Evolutionary conservation across 202 grass and related monocot genomes (phyloP), one percentile per base, ranked within the genome.

Genomic region (Elaeis oleifera): DNA sequence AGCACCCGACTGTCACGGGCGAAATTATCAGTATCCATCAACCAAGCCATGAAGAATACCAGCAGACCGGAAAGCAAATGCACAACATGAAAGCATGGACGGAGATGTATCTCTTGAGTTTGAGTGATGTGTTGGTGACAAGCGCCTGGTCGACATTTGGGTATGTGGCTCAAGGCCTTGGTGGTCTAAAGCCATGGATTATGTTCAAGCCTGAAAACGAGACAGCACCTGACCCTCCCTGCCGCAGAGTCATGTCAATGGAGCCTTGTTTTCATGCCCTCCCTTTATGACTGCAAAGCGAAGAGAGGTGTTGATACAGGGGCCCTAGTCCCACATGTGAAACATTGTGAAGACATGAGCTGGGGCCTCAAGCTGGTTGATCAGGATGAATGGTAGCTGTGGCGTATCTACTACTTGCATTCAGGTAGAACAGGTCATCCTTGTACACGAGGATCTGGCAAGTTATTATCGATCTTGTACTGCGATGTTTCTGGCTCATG

Each of bases 91-190:
- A 68, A 51, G 64, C 51, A 31, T 27, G 53, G 23, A 25, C 64
- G 14, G 64, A 68, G n/a, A 68, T 68, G 25, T 68, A 68, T 32
- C 64, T 68, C 27, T 32, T 68, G n/a, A 68, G 64, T n/a, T 54
- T 68, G 17, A 55, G 25, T 16, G 64, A 68, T 55, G 49, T 18
- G 9, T 54, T 68, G 50, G 26, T 68, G 5, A 68, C 64, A 6
- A 68, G 51, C 18, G 4, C 5, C 1, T 68, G 51, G n/a, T 68
- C 64, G 4, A 68, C 64, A 24, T 68, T 68, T 22, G 64, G 64
- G 26, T 68, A 68, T 21, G 64, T 68, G 3, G 65, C 65, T 16
- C 65, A 68, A 55, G 65, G 65, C 2, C 17, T 68, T 20, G 65
- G 65, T 16, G 65, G 52, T 32, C 5, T 39, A 18, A 68, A 51